Evolutionary conservation across 2,329 filamentous ascomycete genomes (phyloP).

Genomic region (Coniochaeta ligniaria): DNA sequence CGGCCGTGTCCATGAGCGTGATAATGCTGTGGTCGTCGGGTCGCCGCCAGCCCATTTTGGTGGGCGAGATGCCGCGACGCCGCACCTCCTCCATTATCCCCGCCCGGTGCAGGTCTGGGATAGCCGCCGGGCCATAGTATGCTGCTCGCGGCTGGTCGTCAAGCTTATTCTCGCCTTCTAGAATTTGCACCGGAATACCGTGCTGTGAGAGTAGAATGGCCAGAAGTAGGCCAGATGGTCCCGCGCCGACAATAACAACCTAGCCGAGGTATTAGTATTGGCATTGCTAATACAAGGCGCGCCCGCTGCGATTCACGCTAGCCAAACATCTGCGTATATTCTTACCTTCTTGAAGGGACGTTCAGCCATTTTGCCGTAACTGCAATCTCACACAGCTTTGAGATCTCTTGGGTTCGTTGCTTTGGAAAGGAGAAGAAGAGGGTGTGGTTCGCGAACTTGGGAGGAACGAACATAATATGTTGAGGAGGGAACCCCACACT

Average conservation of each 20-base stretch:
- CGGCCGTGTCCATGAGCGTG: conserved; percentile 25
- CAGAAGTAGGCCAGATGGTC: conserved; percentile 41
- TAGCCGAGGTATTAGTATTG: conserved; percentile 7
- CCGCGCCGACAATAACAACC: conserved; percentile 41
- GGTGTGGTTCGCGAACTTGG: background rate
- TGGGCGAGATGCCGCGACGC: conserved; percentile 27
- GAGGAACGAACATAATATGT: background rate
- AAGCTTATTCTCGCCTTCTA: conserved; percentile 47
- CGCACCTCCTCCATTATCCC: conserved; percentile 44
- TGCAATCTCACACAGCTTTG: background rate
- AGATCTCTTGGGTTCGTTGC: background rate
- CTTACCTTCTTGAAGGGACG: conserved; percentile 1
- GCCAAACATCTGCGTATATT: background rate
- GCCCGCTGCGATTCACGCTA: too few species aligned
- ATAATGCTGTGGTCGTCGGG: conserved; percentile 26
- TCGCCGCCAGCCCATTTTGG: conserved; percentile 31
- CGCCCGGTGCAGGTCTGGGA: conserved; percentile 50
- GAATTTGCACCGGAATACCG: conserved; percentile 42
- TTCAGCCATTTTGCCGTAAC: background rate
- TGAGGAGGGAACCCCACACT: background rate
- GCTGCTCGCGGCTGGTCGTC: conserved; percentile 55
- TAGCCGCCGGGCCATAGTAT: conserved; percentile 52
- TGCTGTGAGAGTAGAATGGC: conserved; percentile 44
- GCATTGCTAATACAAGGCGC: too few species aligned
- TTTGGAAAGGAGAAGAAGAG: background rate